These are phyloP conservation scores for Cladophialophora carrionii DNA, from an alignment of 2,329 filamentous ascomycete genomes.

Conservation along the genomic window DNA sequence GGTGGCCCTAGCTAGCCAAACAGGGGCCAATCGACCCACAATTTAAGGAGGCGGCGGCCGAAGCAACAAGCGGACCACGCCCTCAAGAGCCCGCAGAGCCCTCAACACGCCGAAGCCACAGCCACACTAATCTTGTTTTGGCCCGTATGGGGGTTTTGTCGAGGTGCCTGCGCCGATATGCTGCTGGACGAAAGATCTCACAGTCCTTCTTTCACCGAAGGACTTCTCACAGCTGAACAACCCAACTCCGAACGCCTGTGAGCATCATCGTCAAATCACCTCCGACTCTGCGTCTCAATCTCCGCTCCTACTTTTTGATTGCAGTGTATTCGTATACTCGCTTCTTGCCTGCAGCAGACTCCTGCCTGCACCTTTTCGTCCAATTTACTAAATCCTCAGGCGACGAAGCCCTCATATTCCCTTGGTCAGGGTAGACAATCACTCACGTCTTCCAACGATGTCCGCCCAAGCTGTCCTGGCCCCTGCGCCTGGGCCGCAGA, in stretches of 20 bases:
- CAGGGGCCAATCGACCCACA: slow-evolving; percentile 9
- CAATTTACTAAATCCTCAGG: slow-evolving; percentile 24
- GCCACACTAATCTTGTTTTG: slow-evolving; percentile 21
- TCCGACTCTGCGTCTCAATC: slow-evolving; percentile 10
- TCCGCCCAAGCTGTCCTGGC: slow-evolving; percentile 51
- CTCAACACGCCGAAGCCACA: slow-evolving; percentile 10
- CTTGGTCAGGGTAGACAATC: slow-evolving; percentile 92
- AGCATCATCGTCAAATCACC: slow-evolving; percentile 14
- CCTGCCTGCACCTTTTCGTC: slow-evolving; percentile 2
- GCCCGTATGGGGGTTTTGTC: slow-evolving; percentile 18
- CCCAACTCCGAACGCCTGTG: slow-evolving; percentile 3
- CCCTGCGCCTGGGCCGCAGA: slow-evolving; percentile 40
- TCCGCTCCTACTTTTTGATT: slow-evolving; percentile 16
- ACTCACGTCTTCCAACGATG: slow-evolving; percentile 63
- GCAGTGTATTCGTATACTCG: background rate
- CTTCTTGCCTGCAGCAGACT: background rate
- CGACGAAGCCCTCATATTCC: slow-evolving; percentile 65
- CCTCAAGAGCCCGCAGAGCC: slow-evolving; percentile 12
- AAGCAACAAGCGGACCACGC: slow-evolving; percentile 4
- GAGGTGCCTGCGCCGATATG: slow-evolving; percentile 14
- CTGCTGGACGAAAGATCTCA: slow-evolving; percentile 3
- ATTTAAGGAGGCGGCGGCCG: slow-evolving; percentile 20
- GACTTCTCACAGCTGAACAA: slow-evolving; percentile 19
- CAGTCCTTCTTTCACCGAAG: slow-evolving; percentile 18
- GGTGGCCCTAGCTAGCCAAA: slow-evolving; percentile 18